Evolutionary conservation across 2,329 filamentous ascomycete species (phyloP).

Genomic region (Ascochyta clinopodiicola): DNA sequence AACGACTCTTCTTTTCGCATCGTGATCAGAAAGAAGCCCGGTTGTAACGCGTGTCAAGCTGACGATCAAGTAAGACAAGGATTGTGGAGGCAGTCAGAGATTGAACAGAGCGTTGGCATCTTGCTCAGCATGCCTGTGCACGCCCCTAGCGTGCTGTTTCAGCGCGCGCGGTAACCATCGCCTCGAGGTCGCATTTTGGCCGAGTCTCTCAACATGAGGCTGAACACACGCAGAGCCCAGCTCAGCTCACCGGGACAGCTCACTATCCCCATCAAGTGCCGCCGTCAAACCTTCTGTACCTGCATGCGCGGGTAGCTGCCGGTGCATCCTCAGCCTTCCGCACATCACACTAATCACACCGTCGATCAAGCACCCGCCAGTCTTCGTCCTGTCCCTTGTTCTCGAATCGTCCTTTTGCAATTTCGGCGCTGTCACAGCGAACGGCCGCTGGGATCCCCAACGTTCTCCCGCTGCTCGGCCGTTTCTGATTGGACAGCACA

Average conservation of each 20-base stretch:
- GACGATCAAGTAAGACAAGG: slow-evolving; percentile 18
- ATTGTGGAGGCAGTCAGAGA: slow-evolving; percentile 17
- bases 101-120: slow-evolving; percentile 9
- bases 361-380: slow-evolving; percentile 14
- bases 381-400: slow-evolving; percentile 3
- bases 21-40: slow-evolving; percentile 5
- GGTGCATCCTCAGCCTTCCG: slow-evolving; percentile 16
- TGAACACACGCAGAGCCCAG: background rate
- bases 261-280: background rate
- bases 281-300: background rate
- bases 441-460: slow-evolving; percentile 18
- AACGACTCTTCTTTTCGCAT: slow-evolving; percentile 44
- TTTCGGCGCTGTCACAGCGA: slow-evolving; percentile 19
- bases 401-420: slow-evolving; percentile 16
- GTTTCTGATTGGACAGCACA: slow-evolving; percentile 21
- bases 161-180: background rate
- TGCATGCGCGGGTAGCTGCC: slow-evolving; percentile 17
- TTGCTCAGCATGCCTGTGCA: slow-evolving; percentile 12
- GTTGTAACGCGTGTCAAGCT: slow-evolving; percentile 9
- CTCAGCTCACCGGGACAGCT: background rate
- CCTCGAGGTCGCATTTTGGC: background rate
- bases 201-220: slow-evolving; percentile 5
- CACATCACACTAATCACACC: slow-evolving; percentile 4
- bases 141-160: slow-evolving; percentile 16
- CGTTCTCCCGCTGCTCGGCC: background rate